A percentile compares a stretch with the other conserved stretches of the same genome.
Evolutionary conservation across 805 yeast genomes (phyloP).

Genomic region (Myxozyma melibiosi): DNA sequence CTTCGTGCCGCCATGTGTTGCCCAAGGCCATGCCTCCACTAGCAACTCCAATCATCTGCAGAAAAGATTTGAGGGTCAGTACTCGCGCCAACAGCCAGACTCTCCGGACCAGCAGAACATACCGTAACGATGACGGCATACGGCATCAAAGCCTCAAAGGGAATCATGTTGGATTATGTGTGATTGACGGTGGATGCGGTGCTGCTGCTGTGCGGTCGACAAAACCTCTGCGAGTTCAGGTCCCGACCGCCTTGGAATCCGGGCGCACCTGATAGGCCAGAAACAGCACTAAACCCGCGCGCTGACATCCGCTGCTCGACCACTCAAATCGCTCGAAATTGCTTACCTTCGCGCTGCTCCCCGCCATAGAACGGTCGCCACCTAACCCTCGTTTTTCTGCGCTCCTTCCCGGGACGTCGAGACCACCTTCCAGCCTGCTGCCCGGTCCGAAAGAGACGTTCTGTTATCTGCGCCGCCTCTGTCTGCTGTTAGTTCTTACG

Average conservation of each 20-base stretch:
- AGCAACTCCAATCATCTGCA: conserved; percentile 43
- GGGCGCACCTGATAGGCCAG: conserved; percentile 11
- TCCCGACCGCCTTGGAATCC: conserved; percentile 1
- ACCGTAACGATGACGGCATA: conserved; percentile 59
- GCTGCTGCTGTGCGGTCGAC: too few species aligned
- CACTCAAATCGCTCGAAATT: conserved; percentile 13
- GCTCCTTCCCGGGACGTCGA: not conserved
- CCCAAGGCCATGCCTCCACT: conserved; percentile 54
- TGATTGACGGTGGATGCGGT: too few species aligned
- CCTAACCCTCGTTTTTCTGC: not conserved
- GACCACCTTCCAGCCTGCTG: too few species aligned
- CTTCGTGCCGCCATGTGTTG: conserved; percentile 51
- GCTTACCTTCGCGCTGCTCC: not conserved
- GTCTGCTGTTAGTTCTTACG: not conserved
- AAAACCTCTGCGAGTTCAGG: not conserved
- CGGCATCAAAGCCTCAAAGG: conserved; percentile 69
- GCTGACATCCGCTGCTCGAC: not conserved
- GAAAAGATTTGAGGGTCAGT: not conserved
- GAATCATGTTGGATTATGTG: conserved; percentile 50
- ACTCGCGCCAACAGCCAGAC: not conserved
- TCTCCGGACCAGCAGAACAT: conserved; percentile 38
- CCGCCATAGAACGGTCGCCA: not conserved
- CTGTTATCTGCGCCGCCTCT: too few species aligned
- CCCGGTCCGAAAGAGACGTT: too few species aligned
- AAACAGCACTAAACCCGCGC: conserved; percentile 2